These are phyloP conservation scores for Xylaria sp. DNA, from an alignment of 2,329 filamentous ascomycete genomes.

Conservation along the genomic window DNA sequence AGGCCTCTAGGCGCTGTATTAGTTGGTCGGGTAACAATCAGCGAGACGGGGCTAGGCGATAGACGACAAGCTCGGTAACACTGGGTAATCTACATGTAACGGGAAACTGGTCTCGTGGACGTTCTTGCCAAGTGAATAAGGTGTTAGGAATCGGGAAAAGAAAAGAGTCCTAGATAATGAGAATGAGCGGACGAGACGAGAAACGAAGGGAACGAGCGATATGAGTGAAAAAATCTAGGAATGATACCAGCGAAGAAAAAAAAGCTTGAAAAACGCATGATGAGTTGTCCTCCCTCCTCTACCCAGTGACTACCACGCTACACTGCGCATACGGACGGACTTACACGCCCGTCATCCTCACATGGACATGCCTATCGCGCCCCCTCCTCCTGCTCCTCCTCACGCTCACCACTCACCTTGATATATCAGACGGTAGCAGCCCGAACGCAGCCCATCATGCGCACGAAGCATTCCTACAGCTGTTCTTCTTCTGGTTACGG, in stretches of 20 bases:
- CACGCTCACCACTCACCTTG: constrained; percentile 1
- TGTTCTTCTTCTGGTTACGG: constrained; percentile 8
- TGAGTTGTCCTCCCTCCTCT: constrained; percentile 25
- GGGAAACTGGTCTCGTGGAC: not conserved
- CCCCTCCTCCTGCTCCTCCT: not conserved
- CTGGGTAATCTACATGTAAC: constrained; percentile 1
- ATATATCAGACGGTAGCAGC: constrained; percentile 9
- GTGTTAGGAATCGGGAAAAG: too few species aligned
- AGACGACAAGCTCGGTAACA: too few species aligned
- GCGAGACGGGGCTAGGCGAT: too few species aligned
- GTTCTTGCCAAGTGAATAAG: constrained; percentile 17
- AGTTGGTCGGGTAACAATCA: too few species aligned
- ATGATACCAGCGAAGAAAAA: not conserved
- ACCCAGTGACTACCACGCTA: not conserved
- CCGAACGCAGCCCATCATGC: constrained; percentile 3
- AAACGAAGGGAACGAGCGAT: not conserved
- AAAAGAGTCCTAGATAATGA: too few species aligned
- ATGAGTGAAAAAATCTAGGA: not conserved
- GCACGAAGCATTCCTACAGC: not conserved
- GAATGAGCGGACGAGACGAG: too few species aligned
- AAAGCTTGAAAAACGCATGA: constrained; percentile 20
- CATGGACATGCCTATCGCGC: not conserved
- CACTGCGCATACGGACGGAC: not conserved
- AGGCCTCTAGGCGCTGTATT: too few species aligned
- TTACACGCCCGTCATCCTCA: not conserved